Percentiles rank a stretch among this genome's conserved stretches.
phyloP scores from a whole-genome alignment of 805 yeast species.

The Kockiozyma suomiensis region DNA sequence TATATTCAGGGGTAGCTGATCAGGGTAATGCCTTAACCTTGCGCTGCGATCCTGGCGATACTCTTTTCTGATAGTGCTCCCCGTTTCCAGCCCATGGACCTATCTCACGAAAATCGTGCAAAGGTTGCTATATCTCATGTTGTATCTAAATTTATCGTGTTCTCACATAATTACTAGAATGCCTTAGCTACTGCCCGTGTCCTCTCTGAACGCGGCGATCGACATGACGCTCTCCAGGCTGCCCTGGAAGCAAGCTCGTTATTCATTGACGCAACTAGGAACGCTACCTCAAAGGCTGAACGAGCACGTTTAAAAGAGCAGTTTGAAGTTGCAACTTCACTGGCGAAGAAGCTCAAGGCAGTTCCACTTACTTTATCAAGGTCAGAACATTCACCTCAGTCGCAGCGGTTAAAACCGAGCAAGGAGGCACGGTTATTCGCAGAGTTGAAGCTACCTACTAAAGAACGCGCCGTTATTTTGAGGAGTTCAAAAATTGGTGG shows the following conservation, averaged over 20 bases:
- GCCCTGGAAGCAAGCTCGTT: slow-evolving; percentile 12
- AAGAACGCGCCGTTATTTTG: slow-evolving; percentile 18
- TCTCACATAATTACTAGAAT: too few relatives aligned
- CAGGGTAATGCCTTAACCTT: too few relatives aligned
- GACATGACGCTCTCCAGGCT: slow-evolving; percentile 7
- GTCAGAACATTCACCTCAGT: background rate
- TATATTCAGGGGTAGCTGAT: background rate
- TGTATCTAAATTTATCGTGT: too few relatives aligned
- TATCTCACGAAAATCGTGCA: slow-evolving; percentile 1
- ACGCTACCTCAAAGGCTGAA: background rate
- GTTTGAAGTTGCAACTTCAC: background rate
- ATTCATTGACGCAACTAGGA: slow-evolving; percentile 10
- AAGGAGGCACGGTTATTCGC: background rate
- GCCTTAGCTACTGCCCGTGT: slow-evolving; percentile 12
- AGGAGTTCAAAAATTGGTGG: slow-evolving; percentile 25
- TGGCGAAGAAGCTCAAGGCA: slow-evolving; percentile 6
- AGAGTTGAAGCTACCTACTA: slow-evolving; percentile 6
- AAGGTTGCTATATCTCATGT: background rate
- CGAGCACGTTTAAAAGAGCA: background rate
- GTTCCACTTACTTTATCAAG: background rate
- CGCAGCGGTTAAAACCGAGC: slow-evolving; percentile 1
- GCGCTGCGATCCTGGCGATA: too few relatives aligned
- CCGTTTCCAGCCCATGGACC: background rate
- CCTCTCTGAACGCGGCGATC: slow-evolving; percentile 4
- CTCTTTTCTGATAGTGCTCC: too few relatives aligned